phyloP scores from a whole-genome alignment of 495 filamentous ascomycete species.

The Tetracladium marchalianum region DNA sequence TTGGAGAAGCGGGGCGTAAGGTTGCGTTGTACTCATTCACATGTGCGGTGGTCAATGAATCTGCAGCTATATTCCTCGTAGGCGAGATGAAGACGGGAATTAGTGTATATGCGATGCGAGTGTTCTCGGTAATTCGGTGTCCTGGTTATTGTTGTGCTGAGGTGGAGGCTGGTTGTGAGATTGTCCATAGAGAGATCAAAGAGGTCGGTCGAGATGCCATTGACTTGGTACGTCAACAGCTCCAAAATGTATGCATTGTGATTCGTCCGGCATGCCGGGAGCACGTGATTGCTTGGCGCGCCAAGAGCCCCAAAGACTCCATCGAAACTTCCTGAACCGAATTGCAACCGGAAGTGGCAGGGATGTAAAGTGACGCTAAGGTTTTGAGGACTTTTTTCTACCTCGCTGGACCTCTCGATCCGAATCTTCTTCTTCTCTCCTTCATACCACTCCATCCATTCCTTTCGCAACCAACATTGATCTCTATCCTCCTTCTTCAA shows the following conservation, averaged over 20 bases:
- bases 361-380: not conserved
- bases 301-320: constrained; percentile 10
- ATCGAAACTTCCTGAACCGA: constrained; percentile 1
- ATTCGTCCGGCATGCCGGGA: too few species aligned
- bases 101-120: not conserved
- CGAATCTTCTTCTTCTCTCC: constrained; percentile 19
- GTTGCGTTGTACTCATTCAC: constrained; percentile 5
- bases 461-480: constrained; percentile 21
- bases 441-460: not conserved
- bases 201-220: too few species aligned
- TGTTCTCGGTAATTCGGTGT: not conserved
- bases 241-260: too few species aligned
- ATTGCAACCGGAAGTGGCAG: not conserved
- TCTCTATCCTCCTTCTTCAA: constrained; percentile 25
- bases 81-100: not conserved
- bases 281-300: not conserved
- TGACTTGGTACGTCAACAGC: too few species aligned
- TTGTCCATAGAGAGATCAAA: too few species aligned
- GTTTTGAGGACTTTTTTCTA: constrained; percentile 6
- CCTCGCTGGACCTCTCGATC: constrained; percentile 14
- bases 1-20: not conserved
- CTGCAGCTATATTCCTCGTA: not conserved
- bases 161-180: too few species aligned
- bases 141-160: too few species aligned
- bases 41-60: not conserved